phyloP scores from a whole-genome alignment of 495 filamentous ascomycete species.

The Parathielavia appendiculata region DNA sequence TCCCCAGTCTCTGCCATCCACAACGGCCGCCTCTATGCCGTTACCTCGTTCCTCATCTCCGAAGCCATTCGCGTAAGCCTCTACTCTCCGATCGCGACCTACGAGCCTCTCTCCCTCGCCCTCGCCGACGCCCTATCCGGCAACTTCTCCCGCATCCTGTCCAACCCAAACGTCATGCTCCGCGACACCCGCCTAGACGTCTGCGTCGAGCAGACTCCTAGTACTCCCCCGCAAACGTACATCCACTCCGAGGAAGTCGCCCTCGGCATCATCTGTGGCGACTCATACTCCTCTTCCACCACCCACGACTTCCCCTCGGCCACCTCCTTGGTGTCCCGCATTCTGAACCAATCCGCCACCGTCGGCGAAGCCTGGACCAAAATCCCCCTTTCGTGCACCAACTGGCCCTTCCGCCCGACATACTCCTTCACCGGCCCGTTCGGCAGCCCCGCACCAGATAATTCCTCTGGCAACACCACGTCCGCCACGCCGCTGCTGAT shows the following conservation, averaged over 20 bases:
- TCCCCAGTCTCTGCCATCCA: slow-evolving; percentile 22
- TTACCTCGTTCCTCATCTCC: slow-evolving; percentile 42
- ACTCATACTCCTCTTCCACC: slow-evolving; percentile 36
- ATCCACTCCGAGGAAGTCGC: neutral
- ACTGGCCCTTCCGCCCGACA: slow-evolving; percentile 39
- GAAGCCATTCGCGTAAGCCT: slow-evolving; percentile 36
- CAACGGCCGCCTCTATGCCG: slow-evolving; percentile 21
- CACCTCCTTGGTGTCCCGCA: slow-evolving; percentile 31
- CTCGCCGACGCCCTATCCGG: slow-evolving; percentile 32
- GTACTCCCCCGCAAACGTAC: slow-evolving; percentile 1
- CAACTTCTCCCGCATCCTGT: slow-evolving; percentile 3
- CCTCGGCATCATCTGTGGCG: slow-evolving; percentile 53
- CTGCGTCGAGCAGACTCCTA: neutral
- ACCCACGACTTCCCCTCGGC: slow-evolving; percentile 35
- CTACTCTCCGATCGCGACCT: slow-evolving; percentile 24
- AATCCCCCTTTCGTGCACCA: slow-evolving; percentile 47
- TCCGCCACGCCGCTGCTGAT: slow-evolving; percentile 24
- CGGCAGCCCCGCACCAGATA: slow-evolving; percentile 20
- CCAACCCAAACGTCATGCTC: neutral
- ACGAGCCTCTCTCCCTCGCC: slow-evolving; percentile 17
- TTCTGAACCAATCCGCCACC: slow-evolving; percentile 41
- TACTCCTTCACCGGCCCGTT: slow-evolving; percentile 32
- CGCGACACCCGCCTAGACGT: slow-evolving; percentile 7
- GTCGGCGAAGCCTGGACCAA: slow-evolving; percentile 54
- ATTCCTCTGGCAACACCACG: neutral